Conservation (phyloP, 2,329 filamentous ascomycete species). For the Ceratocystis harringtonii region DNA sequence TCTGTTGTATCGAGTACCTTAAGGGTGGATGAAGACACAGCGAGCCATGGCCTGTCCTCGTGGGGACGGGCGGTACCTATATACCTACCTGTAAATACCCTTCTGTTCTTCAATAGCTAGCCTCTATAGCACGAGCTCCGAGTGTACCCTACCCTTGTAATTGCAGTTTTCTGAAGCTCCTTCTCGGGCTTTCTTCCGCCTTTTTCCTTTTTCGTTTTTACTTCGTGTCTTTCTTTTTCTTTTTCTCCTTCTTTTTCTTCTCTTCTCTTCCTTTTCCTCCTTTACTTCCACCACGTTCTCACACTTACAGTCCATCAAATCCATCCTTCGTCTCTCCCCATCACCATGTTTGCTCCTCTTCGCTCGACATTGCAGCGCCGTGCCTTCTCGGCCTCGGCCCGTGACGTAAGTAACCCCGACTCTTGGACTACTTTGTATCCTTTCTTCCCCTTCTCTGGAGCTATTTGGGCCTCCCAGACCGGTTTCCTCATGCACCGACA, state of each 20-base stretch:
- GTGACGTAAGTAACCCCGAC: constrained; percentile 40
- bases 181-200: constrained; percentile 11
- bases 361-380: constrained; percentile 52
- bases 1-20: too few relatives aligned
- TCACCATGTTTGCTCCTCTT: constrained; percentile 54
- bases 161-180: neutral
- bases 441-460: neutral
- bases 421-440: constrained; percentile 13
- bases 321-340: constrained; percentile 15
- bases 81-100: too few relatives aligned
- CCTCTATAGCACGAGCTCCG: neutral
- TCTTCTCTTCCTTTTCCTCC: constrained; percentile 7
- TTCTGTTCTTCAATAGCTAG: neutral
- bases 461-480: neutral
- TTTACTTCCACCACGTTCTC: constrained; percentile 8
- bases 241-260: constrained; percentile 7
- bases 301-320: constrained; percentile 19
- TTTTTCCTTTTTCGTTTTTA: constrained; percentile 7
- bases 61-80: too few relatives aligned
- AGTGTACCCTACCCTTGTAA: neutral
- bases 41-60: too few relatives aligned
- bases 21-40: neutral
- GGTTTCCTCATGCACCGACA: neutral
- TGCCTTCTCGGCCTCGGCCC: constrained; percentile 66
- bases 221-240: constrained; percentile 5